Evolutionary conservation across 2,329 filamentous ascomycete genomes (phyloP), one percentile per base, ranked within the genome.

Genomic region (Fusarium paranaense): DNA sequence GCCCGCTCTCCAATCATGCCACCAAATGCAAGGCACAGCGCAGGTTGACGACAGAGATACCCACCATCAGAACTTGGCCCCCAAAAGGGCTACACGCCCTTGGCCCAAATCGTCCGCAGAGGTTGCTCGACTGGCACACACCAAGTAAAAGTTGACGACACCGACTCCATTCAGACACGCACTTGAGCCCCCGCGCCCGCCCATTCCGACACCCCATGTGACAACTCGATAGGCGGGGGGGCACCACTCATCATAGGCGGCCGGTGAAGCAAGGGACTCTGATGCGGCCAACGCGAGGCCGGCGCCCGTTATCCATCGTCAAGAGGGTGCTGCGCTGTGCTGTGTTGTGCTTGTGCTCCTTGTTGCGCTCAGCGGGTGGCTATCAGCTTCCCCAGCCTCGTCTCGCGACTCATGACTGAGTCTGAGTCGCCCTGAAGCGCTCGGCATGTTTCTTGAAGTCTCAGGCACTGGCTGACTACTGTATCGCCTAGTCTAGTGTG

Each of bases 11-110:
- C 63, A 78, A 73, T 73, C 69, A 78, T 78, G 77, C 72, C 77
- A 78, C 75, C 66, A 77, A 66, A 76, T 78, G 77, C 77, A 78
- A 78, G 77, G 77, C 77, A 78, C 77, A 68, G 63, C 69, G 77
- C 77, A 77, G 70, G 75, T 71, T 78, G 76, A 78, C 73, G 75
- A 75, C 73, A 78, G 71, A 77, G 62, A 64, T 71, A 66, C 66
- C 64, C 70, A 71, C 67, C 72, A 67, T 59, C 50, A 66, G 65
- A 69, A 70, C 76, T 60, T 76, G 62, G 65, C 54, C 50, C 57
- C 59, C 58, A 58, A 71, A 70, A 52, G 47, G 72, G 71, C 62
- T 69, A 64, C 64, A 40, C 67, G 70, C 67, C 69, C 68, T 72
- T 45, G 58, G 35, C 60, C 58, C 64, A 66, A 62, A 59, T 68